These are phyloP conservation scores for Trichosanthes truncata DNA, from an alignment of 306 rosid species.

Conservation along the genomic window DNA sequence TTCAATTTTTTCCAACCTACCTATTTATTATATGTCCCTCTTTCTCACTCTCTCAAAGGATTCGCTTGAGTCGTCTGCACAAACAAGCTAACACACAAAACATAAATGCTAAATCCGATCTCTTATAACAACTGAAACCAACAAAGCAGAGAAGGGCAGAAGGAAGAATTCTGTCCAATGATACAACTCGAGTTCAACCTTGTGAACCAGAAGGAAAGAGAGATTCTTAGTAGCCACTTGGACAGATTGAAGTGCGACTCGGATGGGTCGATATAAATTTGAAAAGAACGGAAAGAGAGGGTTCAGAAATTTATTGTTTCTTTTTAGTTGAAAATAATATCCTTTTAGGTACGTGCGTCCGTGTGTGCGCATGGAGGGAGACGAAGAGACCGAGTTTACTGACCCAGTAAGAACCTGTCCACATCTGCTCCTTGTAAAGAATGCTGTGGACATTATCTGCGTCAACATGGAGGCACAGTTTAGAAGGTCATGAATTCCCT, in stretches of 20 bases:
- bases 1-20: no score
- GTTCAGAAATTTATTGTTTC: neutral
- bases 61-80: neutral
- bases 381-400: constrained; percentile 7
- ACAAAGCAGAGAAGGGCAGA: neutral
- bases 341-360: neutral
- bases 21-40: no score
- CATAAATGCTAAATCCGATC: neutral
- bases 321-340: neutral
- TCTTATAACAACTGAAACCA: neutral
- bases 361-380: neutral
- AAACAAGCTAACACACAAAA: neutral
- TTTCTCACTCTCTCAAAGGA: neutral
- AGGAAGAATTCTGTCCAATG: neutral
- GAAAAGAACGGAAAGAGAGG: neutral
- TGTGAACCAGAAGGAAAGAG: neutral
- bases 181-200: neutral
- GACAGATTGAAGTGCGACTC: no score
- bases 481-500: constrained; percentile 3
- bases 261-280: no score
- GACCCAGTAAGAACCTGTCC: constrained; percentile 92
- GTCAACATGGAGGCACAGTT: constrained; percentile 3
- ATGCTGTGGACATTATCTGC: constrained; percentile 83
- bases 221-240: neutral
- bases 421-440: constrained; percentile 56